Evolutionary conservation across 208 protist species (phyloP).

Genomic region (Leishmania mexicana): DNA sequence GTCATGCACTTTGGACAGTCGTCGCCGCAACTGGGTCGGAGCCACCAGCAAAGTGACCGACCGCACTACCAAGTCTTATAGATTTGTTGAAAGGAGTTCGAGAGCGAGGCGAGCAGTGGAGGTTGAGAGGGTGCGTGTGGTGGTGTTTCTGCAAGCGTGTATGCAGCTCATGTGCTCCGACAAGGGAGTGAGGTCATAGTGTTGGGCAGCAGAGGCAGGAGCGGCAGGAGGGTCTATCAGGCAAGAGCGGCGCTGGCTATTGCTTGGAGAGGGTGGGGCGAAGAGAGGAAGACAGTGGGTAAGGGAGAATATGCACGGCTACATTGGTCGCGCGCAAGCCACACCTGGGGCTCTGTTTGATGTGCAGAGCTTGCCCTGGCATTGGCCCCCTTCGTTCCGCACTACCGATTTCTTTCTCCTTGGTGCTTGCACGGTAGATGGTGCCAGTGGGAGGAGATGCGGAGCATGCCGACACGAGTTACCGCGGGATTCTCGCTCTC

Average conservation of each 20-base stretch:
- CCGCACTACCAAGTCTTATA: neutral
- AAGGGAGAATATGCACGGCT: neutral
- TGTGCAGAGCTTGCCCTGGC: neutral
- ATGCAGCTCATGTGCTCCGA: no score
- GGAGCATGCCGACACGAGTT: neutral
- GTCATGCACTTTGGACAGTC: neutral
- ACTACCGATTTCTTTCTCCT: neutral
- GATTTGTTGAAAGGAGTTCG: neutral
- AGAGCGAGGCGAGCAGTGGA: neutral
- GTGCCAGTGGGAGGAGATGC: neutral
- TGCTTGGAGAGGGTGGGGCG: neutral
- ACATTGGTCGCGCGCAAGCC: neutral
- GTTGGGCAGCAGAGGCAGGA: neutral
- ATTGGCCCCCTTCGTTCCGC: neutral
- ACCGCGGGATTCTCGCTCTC: neutral
- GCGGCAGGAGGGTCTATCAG: neutral
- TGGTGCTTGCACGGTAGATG: neutral
- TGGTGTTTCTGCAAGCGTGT: neutral
- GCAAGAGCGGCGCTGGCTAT: neutral
- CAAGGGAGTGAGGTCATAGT: neutral
- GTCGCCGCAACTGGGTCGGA: neutral
- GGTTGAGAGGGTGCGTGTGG: neutral
- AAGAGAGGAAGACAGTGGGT: neutral
- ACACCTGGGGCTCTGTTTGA: neutral
- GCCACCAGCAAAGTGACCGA: neutral